A percentile compares a stretch with the other conserved stretches of the same genome.
phyloP scores from a whole-genome alignment of 768 basidiomycete species.

The Trametes villosa region DNA sequence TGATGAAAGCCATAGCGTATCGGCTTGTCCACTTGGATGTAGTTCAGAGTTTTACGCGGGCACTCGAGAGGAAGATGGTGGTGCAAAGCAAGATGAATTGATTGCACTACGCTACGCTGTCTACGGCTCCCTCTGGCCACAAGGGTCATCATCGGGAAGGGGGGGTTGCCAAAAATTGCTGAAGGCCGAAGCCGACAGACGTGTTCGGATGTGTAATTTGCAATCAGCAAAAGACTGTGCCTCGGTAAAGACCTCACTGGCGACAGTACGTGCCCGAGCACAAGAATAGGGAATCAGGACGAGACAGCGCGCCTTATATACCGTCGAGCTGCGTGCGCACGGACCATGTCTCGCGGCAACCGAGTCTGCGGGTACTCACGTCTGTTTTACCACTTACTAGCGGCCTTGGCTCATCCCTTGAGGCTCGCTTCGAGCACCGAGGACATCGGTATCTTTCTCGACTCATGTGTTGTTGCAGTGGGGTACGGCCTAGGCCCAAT shows the following conservation, averaged over 20 bases:
- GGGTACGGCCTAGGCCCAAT: too few relatives aligned
- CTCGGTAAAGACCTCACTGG: conserved; percentile 96
- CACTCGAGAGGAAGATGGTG: neutral
- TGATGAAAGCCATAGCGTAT: conserved; percentile 85
- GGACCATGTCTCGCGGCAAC: conserved; percentile 45
- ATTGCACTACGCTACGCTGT: neutral
- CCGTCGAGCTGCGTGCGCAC: conserved; percentile 43
- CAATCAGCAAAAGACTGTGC: conserved; percentile 95
- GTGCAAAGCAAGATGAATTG: neutral
- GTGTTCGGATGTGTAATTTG: conserved; percentile 97
- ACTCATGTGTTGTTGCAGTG: too few relatives aligned
- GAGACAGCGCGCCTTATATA: conserved; percentile 46
- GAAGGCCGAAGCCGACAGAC: conserved; percentile 86
- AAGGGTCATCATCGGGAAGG: conserved; percentile 20
- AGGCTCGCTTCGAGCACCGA: too few relatives aligned
- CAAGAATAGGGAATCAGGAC: conserved; percentile 57
- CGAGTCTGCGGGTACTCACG: conserved; percentile 8
- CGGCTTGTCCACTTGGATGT: too few relatives aligned
- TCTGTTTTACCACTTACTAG: too few relatives aligned
- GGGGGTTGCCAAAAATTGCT: conserved; percentile 87
- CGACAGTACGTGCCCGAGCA: conserved; percentile 95
- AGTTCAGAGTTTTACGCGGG: too few relatives aligned
- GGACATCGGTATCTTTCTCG: too few relatives aligned
- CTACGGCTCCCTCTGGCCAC: conserved; percentile 21
- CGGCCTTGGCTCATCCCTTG: too few relatives aligned